Base-by-base conservation (phyloP, 164 flowering plant genomes). In the Santalum album region DNA sequence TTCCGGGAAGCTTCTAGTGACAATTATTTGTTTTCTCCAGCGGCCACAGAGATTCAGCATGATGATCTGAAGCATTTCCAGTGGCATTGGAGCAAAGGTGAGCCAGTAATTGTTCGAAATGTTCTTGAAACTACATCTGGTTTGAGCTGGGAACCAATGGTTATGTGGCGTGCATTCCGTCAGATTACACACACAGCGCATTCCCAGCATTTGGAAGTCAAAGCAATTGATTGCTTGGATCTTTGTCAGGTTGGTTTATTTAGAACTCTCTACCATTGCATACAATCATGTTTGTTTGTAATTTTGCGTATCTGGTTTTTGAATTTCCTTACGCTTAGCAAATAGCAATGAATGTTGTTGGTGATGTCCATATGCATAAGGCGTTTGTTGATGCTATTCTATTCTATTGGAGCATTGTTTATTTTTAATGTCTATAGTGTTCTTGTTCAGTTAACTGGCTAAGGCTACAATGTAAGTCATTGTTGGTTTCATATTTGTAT, bases 111-210 rank as follows among this genome's bases (percentile, higher is more conserved):
- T 58, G 96, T 89, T 7, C 76, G 82, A 6, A 67, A 78, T 70
- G 88, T 82, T 59, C 84, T 92, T 60, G 79, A 85, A 36, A 59
- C 51, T 55, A 57, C 88, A 21, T 56, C 70, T 53, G 96, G 96
- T 20, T 69, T 92, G 65, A 92, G 99, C 61, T 92, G 97, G 99
- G 99, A 89, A 44, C 99, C 99, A n/a, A 77, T 76, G 92, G 96
- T 89, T 58, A 85, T 92, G 95, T 84, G 87, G 84, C 91, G 97
- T 63, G 99, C 96, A 38, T 64, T 68, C 46, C 90, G 96, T 32
- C 87, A 84, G 58, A 64, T 66, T 19, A 62, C 34, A 17, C 63
- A 70, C 24, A 22, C 39, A 18, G 80, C 66, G 15, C 71, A 70
- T 60, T 54, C 58, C 1, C 40, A 16, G 23, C 67, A 58, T 23